These are phyloP conservation scores for Dactylella cylindrospora DNA, from an alignment of 2,329 filamentous ascomycete genomes.

Conservation along the genomic window DNA sequence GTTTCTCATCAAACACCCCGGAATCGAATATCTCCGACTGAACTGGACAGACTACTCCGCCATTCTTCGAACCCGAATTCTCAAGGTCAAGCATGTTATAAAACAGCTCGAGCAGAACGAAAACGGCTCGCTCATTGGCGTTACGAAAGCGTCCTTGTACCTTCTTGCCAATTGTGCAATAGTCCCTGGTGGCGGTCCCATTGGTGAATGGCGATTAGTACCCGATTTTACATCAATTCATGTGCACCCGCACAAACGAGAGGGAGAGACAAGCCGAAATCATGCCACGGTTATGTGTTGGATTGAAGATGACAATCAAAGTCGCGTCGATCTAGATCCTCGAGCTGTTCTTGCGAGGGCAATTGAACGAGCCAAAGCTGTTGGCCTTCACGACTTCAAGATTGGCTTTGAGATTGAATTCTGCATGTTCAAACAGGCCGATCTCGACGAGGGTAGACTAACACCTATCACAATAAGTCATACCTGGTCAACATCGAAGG, in stretches of 20 bases:
- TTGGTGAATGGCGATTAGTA: conserved; percentile 23
- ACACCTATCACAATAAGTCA: conserved; percentile 64
- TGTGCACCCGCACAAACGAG: conserved; percentile 25
- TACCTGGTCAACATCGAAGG: conserved; percentile 68
- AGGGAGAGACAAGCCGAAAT: conserved; percentile 1
- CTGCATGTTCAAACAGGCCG: conserved; percentile 63
- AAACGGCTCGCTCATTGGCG: conserved; percentile 58
- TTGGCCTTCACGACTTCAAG: conserved; percentile 61
- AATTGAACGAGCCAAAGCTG: conserved; percentile 57
- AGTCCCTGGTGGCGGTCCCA: conserved; percentile 49
- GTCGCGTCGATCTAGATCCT: conserved; percentile 61
- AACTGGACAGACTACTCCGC: conserved; percentile 80
- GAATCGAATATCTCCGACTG: conserved; percentile 68
- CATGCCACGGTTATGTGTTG: conserved; percentile 47
- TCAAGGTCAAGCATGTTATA: conserved; percentile 64
- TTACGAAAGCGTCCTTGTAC: conserved; percentile 66
- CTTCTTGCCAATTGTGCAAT: conserved; percentile 68
- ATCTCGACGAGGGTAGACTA: conserved; percentile 50
- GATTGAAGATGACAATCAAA: conserved; percentile 27
- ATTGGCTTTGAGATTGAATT: conserved; percentile 83
- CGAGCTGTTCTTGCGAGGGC: conserved; percentile 63
- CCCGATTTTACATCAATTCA: conserved; percentile 24
- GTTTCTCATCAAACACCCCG: conserved; percentile 58
- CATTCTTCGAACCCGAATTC: conserved; percentile 65
- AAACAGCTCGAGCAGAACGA: conserved; percentile 55